Conservation (phyloP, 805 yeast species). For the Saccharomycopsis olivae region DNA sequence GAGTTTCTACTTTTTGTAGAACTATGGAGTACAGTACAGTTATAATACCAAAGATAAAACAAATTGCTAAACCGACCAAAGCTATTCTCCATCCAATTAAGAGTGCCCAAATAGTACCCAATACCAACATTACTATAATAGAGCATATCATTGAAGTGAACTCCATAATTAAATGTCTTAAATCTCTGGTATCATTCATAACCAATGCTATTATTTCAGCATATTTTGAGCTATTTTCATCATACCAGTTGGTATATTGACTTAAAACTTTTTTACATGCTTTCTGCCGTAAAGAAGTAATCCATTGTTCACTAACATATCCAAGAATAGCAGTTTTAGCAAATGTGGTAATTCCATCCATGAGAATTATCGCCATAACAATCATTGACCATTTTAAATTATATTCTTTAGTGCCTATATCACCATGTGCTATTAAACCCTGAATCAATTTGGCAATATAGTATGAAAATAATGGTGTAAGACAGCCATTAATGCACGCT, state of each 20-base stretch:
- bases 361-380: slow-evolving; percentile 49
- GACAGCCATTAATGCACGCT: slow-evolving; percentile 47
- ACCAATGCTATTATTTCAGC: slow-evolving; percentile 55
- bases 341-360: slow-evolving; percentile 51
- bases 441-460: slow-evolving; percentile 60
- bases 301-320: slow-evolving; percentile 59
- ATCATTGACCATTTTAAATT: slow-evolving; percentile 57
- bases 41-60: slow-evolving; percentile 48
- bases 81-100: slow-evolving; percentile 79
- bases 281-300: slow-evolving; percentile 37
- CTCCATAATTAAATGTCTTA: slow-evolving; percentile 53
- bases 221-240: slow-evolving; percentile 28
- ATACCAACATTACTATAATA: slow-evolving; percentile 39
- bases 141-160: slow-evolving; percentile 46
- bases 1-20: slow-evolving; percentile 45
- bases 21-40: slow-evolving; percentile 42
- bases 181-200: slow-evolving; percentile 74
- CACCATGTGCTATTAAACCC: slow-evolving; percentile 44
- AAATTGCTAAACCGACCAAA: slow-evolving; percentile 66
- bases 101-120: slow-evolving; percentile 73
- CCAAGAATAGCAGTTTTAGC: slow-evolving; percentile 39
- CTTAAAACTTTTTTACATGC: slow-evolving; percentile 39
- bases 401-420: slow-evolving; percentile 25
- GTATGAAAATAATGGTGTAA: slow-evolving; percentile 71
- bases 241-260: slow-evolving; percentile 48